These are phyloP conservation scores for Leishmania martiniquensis DNA, from an alignment of 208 protist species.

Conservation along the genomic window DNA sequence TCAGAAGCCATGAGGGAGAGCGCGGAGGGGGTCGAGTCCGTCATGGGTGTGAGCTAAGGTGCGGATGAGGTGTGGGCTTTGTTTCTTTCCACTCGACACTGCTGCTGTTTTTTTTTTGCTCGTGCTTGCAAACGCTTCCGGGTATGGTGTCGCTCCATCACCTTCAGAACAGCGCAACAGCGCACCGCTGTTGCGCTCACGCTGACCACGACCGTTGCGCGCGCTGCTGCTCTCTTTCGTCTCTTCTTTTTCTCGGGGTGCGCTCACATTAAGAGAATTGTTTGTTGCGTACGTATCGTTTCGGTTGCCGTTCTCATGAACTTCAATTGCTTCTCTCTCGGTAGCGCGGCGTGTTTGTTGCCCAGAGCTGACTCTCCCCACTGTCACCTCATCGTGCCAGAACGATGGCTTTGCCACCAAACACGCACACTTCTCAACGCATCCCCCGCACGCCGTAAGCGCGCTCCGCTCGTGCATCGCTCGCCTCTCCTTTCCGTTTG, in stretches of 20 bases:
- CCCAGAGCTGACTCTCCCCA: background rate
- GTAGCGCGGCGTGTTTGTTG: background rate
- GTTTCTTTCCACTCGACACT: background rate
- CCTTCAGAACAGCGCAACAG: background rate
- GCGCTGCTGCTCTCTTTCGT: background rate
- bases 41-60: background rate
- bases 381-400: too few species aligned
- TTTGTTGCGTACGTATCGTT: too few species aligned
- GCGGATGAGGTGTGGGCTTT: background rate
- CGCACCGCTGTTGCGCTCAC: background rate
- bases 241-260: too few species aligned
- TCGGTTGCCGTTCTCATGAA: too few species aligned
- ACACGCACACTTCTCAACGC: too few species aligned
- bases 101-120: background rate
- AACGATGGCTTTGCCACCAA: too few species aligned
- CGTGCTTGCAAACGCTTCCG: background rate
- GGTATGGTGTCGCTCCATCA: background rate
- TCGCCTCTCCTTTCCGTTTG: too few species aligned
- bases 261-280: too few species aligned
- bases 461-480: too few species aligned
- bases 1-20: background rate
- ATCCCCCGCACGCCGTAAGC: too few species aligned
- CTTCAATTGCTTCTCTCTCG: conserved; percentile 1
- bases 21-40: background rate
- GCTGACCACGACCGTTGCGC: background rate